phyloP scores from a whole-genome alignment of 169 alveolate genomes.

The Amoebophrya sp. region DNA sequence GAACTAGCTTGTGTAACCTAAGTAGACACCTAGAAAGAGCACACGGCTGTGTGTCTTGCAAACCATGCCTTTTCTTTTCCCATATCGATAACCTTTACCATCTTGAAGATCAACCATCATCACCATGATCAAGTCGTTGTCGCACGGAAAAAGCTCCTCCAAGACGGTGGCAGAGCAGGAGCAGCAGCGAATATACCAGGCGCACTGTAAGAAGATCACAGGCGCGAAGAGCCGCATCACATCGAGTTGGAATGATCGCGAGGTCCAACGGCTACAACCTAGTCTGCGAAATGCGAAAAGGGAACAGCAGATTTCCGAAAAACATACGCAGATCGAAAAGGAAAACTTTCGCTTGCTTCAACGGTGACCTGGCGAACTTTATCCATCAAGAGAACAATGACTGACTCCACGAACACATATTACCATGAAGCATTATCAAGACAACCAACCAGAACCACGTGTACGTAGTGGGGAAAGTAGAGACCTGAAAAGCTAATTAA shows the following conservation, averaged over 20 bases:
- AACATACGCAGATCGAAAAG: neutral
- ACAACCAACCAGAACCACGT: too few relatives aligned
- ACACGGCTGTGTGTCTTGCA: too few relatives aligned
- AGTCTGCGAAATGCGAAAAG: neutral
- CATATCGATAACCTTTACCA: too few relatives aligned
- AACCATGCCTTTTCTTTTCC: too few relatives aligned
- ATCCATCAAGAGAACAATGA: too few relatives aligned
- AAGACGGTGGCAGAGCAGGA: neutral
- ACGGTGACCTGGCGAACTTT: too few relatives aligned
- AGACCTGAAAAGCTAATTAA: too few relatives aligned
- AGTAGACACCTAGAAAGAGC: too few relatives aligned
- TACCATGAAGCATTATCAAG: too few relatives aligned
- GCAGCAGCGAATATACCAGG: neutral
- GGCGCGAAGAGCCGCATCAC: neutral
- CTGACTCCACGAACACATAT: too few relatives aligned
- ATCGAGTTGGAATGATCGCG: neutral
- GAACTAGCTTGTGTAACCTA: too few relatives aligned
- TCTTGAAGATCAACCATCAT: neutral
- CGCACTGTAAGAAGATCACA: neutral
- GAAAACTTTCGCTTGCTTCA: neutral
- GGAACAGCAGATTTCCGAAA: neutral
- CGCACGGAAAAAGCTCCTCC: neutral
- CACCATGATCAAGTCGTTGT: neutral
- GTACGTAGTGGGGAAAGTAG: too few relatives aligned
- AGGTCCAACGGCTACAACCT: neutral